Evolutionary conservation across 108 stramenopile species (phyloP), one percentile per base, ranked within the genome.

Genomic region (Asterionellopsis glacialis): DNA sequence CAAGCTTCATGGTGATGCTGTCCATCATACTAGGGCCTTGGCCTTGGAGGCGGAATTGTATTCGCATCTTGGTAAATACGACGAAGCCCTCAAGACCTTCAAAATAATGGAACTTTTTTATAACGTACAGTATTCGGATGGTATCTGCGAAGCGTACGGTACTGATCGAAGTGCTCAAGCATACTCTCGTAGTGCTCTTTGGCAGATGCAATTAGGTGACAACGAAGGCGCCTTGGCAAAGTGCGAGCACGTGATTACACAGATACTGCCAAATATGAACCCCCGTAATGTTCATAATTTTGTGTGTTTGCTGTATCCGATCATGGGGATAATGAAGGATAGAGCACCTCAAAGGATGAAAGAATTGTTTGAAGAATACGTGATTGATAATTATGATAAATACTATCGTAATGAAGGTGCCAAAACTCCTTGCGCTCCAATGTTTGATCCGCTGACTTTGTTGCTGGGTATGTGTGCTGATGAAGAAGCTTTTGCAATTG

Each of bases 1-100:
- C 26, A 61, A 73, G 15, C 76, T 74, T 15, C 56, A 78, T 57
- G 76, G 76, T 27, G 79, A 81, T 59, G 73, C 79, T 19, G 49
- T 84, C 7, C 83, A 84, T 59, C 71, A 78, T 33, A 66, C 76
- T 21, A 76, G 79, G 12, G 83, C 83, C 18, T 42, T 84, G 18
- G 76, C 79, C 47, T 74, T 81, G 76, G 45, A 81, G 50, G 79
- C 67, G 12, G 79, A 80, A 55, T 67, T 74, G 27, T 55, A 65
- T 15, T 73, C 64, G 16, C 76, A 76, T 19, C 42, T 74, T 16
- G 70, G 77, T 0, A 51, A 55, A 19, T 84, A 71, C 56, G 70
- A 80, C 45, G 51, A 72, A 59, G 79, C 79, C 6, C 24, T 80
- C 1, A 42, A 65, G 11, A 45, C 54, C 12, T 51, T 51, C 16